Evolutionary conservation across 257 asterid genomes (phyloP).

Genomic region (Echites panduratus): DNA sequence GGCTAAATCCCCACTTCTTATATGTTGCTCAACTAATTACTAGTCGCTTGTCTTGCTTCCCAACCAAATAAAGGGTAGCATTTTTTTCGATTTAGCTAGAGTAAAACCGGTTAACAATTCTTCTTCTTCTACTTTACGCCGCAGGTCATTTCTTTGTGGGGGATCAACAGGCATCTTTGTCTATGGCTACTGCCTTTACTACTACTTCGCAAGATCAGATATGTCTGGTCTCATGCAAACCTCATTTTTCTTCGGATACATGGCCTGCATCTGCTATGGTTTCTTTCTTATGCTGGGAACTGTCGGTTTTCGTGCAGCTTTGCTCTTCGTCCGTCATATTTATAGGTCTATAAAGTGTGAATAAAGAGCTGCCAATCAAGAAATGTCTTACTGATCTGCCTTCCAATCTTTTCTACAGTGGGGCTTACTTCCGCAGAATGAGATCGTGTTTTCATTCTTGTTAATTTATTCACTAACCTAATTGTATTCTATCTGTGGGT

Average conservation of each 20-base stretch:
- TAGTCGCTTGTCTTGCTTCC: too few species aligned
- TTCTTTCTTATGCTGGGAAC: slow-evolving; percentile 35
- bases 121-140: background rate
- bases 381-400: background rate
- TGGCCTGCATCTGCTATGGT: slow-evolving; percentile 33
- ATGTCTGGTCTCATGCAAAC: slow-evolving; percentile 36
- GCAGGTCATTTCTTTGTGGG: slow-evolving; percentile 30
- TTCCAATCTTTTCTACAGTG: background rate
- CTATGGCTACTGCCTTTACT: slow-evolving; percentile 31
- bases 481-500: background rate
- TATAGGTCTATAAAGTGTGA: slow-evolving; percentile 33
- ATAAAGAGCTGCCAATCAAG: background rate
- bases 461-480: background rate
- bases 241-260: slow-evolving; percentile 31
- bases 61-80: too few species aligned
- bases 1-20: background rate
- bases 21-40: background rate
- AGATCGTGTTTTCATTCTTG: background rate
- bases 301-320: slow-evolving; percentile 30
- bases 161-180: slow-evolving; percentile 32
- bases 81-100: too few species aligned
- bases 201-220: slow-evolving; percentile 29
- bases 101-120: too few species aligned
- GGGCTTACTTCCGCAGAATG: background rate
- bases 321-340: slow-evolving; percentile 30